Percentiles rank a stretch among this genome's conserved stretches.
Evolutionary conservation across 1,139 yeast species (phyloP).

Genomic region (Kluyveromyces marxianus): DNA sequence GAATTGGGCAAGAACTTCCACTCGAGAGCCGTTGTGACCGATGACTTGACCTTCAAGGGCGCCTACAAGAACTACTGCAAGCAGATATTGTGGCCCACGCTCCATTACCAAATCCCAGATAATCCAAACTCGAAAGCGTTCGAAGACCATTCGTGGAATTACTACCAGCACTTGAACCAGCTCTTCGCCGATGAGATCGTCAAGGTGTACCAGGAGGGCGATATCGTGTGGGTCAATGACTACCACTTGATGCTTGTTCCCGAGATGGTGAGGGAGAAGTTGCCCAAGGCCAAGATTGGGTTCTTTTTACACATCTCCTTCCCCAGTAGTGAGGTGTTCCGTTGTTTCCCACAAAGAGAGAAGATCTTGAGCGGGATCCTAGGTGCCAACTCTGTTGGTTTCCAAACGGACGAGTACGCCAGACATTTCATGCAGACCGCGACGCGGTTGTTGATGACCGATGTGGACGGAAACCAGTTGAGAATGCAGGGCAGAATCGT

Average conservation of each 20-base stretch:
- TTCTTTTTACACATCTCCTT: conserved; percentile 89
- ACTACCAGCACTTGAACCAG: conserved; percentile 69
- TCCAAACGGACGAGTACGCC: conserved; percentile 89
- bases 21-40: conserved; percentile 62
- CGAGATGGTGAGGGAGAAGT: conserved; percentile 62
- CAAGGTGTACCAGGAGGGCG: conserved; percentile 57
- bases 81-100: conserved; percentile 92
- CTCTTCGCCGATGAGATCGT: conserved; percentile 71
- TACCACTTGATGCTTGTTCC: conserved; percentile 88
- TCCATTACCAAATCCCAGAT: conserved; percentile 95
- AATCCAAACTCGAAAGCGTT: conserved; percentile 90
- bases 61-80: conserved; percentile 88
- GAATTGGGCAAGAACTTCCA: conserved; percentile 43
- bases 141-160: conserved; percentile 91
- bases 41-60: conserved; percentile 77
- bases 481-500: conserved; percentile 61
- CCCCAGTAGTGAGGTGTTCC: conserved; percentile 91
- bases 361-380: conserved; percentile 73
- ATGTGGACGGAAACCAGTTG: conserved; percentile 69
- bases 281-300: conserved; percentile 85
- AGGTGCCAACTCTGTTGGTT: conserved; percentile 82
- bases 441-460: conserved; percentile 74
- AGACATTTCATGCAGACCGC: conserved; percentile 91
- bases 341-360: conserved; percentile 85
- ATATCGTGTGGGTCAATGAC: conserved; percentile 86